Conservation (phyloP, 2,329 filamentous ascomycete species). For the Fusarium stilboides region DNA sequence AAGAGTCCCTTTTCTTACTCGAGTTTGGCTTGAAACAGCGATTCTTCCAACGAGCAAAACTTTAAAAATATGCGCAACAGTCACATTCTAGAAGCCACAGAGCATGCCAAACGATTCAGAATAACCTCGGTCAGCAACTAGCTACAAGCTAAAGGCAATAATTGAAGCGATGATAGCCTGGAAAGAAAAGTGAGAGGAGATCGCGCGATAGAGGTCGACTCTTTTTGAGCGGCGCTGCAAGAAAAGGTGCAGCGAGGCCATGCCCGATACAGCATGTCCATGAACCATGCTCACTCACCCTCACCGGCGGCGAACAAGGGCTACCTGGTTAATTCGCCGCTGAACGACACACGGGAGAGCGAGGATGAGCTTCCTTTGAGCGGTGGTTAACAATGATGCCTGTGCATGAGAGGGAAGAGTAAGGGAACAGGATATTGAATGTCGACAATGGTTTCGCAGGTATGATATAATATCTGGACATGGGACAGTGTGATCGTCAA, state of each 20-base stretch:
- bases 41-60: not conserved
- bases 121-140: constrained; percentile 15
- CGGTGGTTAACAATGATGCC: constrained; percentile 4
- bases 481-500: not conserved
- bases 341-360: constrained; percentile 16
- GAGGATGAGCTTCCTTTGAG: constrained; percentile 14
- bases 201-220: constrained; percentile 36
- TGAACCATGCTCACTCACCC: constrained; percentile 45
- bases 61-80: not conserved
- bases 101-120: constrained; percentile 4
- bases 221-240: constrained; percentile 20
- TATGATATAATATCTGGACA: not conserved
- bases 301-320: constrained; percentile 31
- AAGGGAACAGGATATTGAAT: too few species aligned
- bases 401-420: constrained; percentile 3
- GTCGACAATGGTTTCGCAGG: too few species aligned
- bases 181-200: constrained; percentile 41
- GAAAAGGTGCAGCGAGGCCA: constrained; percentile 42
- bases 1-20: constrained; percentile 3
- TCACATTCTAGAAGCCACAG: constrained; percentile 21
- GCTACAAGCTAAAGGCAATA: constrained; percentile 19
- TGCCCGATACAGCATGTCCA: constrained; percentile 46
- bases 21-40: constrained; percentile 22
- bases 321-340: constrained; percentile 21
- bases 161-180: constrained; percentile 18